Evolutionary conservation across 768 basidiomycete genomes (phyloP).

Genomic region (Suillus bovinus): DNA sequence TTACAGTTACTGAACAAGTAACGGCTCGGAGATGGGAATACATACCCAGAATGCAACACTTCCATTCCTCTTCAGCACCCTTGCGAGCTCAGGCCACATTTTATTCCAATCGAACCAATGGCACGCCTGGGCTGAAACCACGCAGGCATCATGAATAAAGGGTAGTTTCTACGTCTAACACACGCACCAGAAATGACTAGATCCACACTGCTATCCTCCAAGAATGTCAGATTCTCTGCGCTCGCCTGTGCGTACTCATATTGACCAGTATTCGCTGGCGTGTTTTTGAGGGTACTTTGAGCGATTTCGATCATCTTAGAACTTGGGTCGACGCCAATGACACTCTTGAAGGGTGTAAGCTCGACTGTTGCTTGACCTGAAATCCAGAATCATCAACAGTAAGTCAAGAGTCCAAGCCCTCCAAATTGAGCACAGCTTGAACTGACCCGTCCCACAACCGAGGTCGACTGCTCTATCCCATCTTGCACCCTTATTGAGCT

Average conservation of each 20-base stretch:
- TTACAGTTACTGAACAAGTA: background rate
- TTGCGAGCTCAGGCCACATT: constrained; percentile 66
- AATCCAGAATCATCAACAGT: background rate
- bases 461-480: constrained; percentile 71
- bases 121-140: constrained; percentile 61
- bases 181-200: constrained; percentile 62
- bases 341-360: constrained; percentile 52
- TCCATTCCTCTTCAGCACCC: constrained; percentile 61
- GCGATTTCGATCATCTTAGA: constrained; percentile 66
- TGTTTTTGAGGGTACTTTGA: constrained; percentile 24
- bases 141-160: background rate
- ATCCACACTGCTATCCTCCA: constrained; percentile 59
- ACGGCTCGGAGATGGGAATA: constrained; percentile 1
- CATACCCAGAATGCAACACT: constrained; percentile 75
- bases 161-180: background rate
- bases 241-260: constrained; percentile 38
- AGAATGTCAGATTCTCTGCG: constrained; percentile 55
- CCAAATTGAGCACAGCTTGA: background rate
- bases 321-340: constrained; percentile 76
- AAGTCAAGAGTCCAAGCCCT: background rate
- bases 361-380: constrained; percentile 70
- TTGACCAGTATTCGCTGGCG: constrained; percentile 18
- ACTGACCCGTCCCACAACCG: constrained; percentile 79
- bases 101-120: constrained; percentile 82
- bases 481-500: constrained; percentile 12